Evolutionary conservation across 495 filamentous ascomycete species (phyloP).

Genomic region (Tuber borchii): DNA sequence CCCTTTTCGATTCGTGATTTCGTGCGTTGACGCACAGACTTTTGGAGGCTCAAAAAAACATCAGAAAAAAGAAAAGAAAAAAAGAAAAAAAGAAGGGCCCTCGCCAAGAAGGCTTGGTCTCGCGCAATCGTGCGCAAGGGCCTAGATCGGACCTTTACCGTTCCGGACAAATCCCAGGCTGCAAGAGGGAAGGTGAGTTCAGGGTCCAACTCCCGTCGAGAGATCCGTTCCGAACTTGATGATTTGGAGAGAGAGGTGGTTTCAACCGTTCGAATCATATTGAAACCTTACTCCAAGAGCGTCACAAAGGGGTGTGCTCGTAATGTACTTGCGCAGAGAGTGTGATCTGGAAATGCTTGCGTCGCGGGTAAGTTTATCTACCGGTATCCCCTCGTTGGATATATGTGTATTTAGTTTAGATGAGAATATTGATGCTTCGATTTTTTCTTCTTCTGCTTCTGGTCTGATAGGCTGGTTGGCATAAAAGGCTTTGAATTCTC

Average conservation of each 20-base stretch:
- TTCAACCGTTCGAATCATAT: neutral
- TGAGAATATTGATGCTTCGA: neutral
- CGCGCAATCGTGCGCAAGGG: neutral
- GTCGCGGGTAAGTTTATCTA: neutral
- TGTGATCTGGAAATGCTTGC: neutral
- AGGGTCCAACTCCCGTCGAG: neutral
- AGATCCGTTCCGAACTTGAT: slow-evolving; percentile 1
- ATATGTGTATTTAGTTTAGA: neutral
- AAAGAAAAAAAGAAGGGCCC: neutral
- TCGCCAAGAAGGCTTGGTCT: neutral
- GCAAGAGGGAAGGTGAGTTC: neutral
- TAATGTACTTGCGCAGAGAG: neutral
- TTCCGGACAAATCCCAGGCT: neutral
- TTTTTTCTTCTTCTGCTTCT: neutral
- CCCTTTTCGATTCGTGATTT: slow-evolving; percentile 2
- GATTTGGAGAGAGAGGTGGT: slow-evolving; percentile 2
- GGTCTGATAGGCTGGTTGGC: neutral
- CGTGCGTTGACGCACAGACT: neutral
- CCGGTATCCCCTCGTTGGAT: neutral
- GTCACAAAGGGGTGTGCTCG: neutral
- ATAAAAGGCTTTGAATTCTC: neutral
- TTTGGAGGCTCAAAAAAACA: slow-evolving; percentile 3
- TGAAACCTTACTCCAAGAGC: neutral
- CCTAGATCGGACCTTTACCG: neutral
- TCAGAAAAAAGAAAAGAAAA: neutral